Conservation (phyloP, 202 grass and related monocot genomes). For the Dendrocalamus latiflorus region DNA sequence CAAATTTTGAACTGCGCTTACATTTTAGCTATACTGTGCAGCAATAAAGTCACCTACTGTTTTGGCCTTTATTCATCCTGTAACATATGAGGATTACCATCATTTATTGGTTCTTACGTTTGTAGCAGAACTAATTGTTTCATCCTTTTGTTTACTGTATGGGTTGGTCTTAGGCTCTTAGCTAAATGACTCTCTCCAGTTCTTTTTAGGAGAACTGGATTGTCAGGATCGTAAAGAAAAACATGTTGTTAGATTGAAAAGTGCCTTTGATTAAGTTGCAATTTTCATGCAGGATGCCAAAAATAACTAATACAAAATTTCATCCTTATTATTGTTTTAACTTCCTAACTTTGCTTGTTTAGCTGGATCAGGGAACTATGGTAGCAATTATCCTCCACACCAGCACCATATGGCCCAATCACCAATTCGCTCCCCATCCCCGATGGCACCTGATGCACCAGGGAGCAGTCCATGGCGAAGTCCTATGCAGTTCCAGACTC, state of each 20-base stretch:
- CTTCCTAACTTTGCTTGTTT: background rate
- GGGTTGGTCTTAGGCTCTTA: background rate
- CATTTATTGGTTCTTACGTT: background rate
- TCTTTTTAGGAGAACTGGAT: background rate
- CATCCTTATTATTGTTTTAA: background rate
- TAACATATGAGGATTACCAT: background rate
- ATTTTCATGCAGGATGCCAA: background rate
- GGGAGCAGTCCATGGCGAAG: constrained; percentile 26
- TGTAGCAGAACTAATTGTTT: background rate
- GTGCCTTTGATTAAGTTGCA: constrained; percentile 7
- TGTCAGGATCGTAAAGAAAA: background rate
- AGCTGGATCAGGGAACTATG: constrained; percentile 25
- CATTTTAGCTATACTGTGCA: background rate
- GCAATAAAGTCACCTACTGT: background rate
- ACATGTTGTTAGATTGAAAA: background rate
- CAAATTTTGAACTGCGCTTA: background rate
- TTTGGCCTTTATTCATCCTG: background rate
- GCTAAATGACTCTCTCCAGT: background rate
- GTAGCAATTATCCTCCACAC: constrained; percentile 26
- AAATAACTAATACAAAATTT: background rate
- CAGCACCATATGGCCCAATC: constrained; percentile 22
- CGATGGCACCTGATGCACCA: background rate
- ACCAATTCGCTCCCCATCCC: background rate
- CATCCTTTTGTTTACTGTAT: background rate
- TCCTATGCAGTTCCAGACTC: constrained; percentile 40